phyloP scores from a whole-genome alignment of 1,284 basidiomycete species.

The Anthracocystis setariae region DNA sequence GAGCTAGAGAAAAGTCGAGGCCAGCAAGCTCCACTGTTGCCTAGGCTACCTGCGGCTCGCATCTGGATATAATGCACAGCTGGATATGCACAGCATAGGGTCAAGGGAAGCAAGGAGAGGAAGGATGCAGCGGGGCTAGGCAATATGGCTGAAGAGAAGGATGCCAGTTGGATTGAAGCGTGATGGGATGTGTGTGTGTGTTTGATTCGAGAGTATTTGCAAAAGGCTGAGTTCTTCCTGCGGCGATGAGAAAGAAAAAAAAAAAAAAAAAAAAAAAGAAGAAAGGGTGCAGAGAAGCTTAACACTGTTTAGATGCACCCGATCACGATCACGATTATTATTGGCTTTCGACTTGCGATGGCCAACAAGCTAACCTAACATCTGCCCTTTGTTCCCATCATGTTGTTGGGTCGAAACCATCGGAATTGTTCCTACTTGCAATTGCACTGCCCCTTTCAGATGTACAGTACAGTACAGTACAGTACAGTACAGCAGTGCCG shows the following conservation, averaged over 20 bases:
- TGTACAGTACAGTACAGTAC: too few species aligned
- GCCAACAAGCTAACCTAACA: not conserved
- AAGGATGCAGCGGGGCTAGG: not conserved
- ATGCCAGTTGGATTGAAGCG: too few species aligned
- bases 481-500: too few species aligned
- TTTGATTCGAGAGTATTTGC: too few species aligned
- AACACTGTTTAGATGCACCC: not conserved
- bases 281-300: too few species aligned
- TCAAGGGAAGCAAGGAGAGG: not conserved
- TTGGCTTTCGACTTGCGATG: too few species aligned
- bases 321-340: constrained; percentile 14
- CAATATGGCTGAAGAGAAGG: not conserved
- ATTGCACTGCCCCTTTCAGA: too few species aligned
- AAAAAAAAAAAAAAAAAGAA: constrained; percentile 1
- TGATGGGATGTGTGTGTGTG: too few species aligned
- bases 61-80: too few species aligned
- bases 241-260: constrained; percentile 1
- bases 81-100: not conserved
- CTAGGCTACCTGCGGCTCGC: not conserved
- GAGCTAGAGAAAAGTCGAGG: constrained; percentile 18
- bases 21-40: not conserved
- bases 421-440: too few species aligned
- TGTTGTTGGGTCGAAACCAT: too few species aligned
- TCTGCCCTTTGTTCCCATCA: too few species aligned
- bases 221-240: constrained; percentile 10